These are phyloP conservation scores for Avena atlantica DNA, from an alignment of 176 grass and related monocot genomes.

Conservation along the genomic window DNA sequence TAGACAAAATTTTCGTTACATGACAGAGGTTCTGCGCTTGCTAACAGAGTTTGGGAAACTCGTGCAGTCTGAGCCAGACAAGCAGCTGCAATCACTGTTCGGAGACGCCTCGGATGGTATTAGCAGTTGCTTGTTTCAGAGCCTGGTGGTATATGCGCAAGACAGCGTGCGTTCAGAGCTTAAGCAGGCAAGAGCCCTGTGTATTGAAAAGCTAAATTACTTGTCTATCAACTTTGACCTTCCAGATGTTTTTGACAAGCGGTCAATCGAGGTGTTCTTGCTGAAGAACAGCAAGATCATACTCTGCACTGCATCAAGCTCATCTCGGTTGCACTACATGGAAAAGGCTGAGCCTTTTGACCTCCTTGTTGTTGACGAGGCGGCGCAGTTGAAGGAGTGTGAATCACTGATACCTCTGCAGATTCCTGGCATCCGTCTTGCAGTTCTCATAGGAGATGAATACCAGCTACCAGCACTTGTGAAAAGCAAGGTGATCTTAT, in stretches of 20 bases:
- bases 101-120: not conserved
- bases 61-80: not conserved
- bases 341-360: constrained; percentile 40
- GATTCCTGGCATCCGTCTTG: constrained; percentile 49
- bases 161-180: constrained; percentile 27
- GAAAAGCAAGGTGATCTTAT: constrained; percentile 59
- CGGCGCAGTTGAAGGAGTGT: constrained; percentile 77
- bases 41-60: constrained; percentile 28
- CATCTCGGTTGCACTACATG: constrained; percentile 39
- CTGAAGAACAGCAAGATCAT: constrained; percentile 49
- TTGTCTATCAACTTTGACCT: constrained; percentile 42
- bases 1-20: constrained; percentile 8
- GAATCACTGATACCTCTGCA: constrained; percentile 74
- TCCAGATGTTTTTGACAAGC: constrained; percentile 28
- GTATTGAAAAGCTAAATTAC: not conserved
- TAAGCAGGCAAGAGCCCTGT: constrained; percentile 26
- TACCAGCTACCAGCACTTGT: constrained; percentile 71
- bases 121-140: constrained; percentile 3
- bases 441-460: constrained; percentile 74
- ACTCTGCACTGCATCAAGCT: constrained; percentile 71
- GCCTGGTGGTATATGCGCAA: not conserved
- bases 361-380: constrained; percentile 75
- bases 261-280: constrained; percentile 39
- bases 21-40: not conserved
- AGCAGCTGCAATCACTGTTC: constrained; percentile 39